Base-by-base conservation (phyloP, 805 yeast genomes). In the Vanderwaltozyma verrucispora region DNA sequence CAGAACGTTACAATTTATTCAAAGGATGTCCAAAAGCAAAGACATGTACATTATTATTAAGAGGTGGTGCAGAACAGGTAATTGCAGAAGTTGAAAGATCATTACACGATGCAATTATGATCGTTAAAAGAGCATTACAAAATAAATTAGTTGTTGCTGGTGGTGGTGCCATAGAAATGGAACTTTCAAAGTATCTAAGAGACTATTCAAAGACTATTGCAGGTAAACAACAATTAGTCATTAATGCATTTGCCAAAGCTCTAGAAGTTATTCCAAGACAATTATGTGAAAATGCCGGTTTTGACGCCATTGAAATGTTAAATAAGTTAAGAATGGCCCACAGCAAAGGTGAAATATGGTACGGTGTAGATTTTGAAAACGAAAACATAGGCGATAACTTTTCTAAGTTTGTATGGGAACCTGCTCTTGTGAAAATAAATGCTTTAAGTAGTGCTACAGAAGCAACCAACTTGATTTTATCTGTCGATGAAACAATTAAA, bases 111-210 rank as follows among this genome's bases (percentile, higher is more conserved):
- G 98, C 98, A 35, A 86, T 92, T 35, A 89, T 89, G 98, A 88
- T 92, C 59, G 97, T 89, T 32, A 89, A 88, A 65, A 74, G 98
- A 51, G 94, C 97, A 2, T 76, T 92, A 30, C 79, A 83, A 54
- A 88, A 88, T 58, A 81, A 78, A 54, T 67, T 75, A 21, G 77
- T 92, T 48, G 98, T 92, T 40, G 97, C 95, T 12, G 99, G 99
- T 44, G 99, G 99, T 47, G 99, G 99, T 46, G 99, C 99, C 26
- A 81, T 87, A 46, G 98, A 92, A 64, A 92, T 92, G 98, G 97
- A 92, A 58, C 56, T 92, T 29, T 87, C 96, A 28, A 85, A 77
- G 59, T 76, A 82, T 59, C 70, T 92, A 50, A 75, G 98, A 54
- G 95, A 86, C 50, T 74, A 79, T 54, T 78, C 96, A 18, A 79